Conservation (phyloP, 805 yeast species). For the Huiozyma sinensis region DNA sequence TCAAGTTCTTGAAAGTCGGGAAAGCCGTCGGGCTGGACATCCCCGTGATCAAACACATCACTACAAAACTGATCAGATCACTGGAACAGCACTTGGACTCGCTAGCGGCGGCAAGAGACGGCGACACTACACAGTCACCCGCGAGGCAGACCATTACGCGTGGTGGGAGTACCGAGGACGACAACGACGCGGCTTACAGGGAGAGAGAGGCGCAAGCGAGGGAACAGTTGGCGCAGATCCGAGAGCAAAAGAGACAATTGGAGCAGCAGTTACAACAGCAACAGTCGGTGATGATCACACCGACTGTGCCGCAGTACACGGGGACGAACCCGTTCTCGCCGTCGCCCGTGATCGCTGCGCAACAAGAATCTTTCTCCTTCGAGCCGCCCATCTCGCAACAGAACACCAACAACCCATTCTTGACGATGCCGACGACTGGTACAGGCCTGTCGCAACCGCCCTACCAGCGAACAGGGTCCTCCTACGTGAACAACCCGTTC, state of each 20-base stretch:
- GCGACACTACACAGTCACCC: no score
- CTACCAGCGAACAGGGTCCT: slow-evolving; percentile 6
- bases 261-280: slow-evolving; percentile 26
- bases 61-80: slow-evolving; percentile 79
- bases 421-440: slow-evolving; percentile 3
- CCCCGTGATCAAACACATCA: slow-evolving; percentile 95
- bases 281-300: slow-evolving; percentile 17
- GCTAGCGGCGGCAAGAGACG: neutral
- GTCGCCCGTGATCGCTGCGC: slow-evolving; percentile 15
- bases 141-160: no score
- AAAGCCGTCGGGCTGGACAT: slow-evolving; percentile 84
- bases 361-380: slow-evolving; percentile 22
- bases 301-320: slow-evolving; percentile 18
- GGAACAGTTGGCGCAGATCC: slow-evolving; percentile 24
- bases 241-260: slow-evolving; percentile 22
- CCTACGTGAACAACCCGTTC: slow-evolving; percentile 27
- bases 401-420: slow-evolving; percentile 15
- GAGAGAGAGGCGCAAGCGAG: slow-evolving; percentile 18
- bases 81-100: slow-evolving; percentile 68
- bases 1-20: slow-evolving; percentile 80
- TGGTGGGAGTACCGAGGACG: no score
- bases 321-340: slow-evolving; percentile 26
- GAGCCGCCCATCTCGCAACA: slow-evolving; percentile 13
- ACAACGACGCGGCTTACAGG: slow-evolving; percentile 2
- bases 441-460: neutral